Conservation (phyloP, 176 grass and related monocot genomes). For the Triticum timopheevii region DNA sequence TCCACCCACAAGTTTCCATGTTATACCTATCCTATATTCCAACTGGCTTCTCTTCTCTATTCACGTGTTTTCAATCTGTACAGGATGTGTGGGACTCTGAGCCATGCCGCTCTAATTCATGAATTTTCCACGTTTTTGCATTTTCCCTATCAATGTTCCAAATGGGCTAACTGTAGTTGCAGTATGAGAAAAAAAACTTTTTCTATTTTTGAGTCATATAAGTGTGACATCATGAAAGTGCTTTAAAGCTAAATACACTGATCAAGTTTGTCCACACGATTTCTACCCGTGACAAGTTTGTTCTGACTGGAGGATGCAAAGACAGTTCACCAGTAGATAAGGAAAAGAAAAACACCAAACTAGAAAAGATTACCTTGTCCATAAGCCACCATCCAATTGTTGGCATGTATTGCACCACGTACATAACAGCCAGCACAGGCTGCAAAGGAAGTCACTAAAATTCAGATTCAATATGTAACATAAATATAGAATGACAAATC, state of each 20-base stretch:
- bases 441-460: conserved; percentile 37
- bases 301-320: background rate
- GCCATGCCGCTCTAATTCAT: background rate
- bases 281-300: background rate
- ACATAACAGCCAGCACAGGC: conserved; percentile 93
- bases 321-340: background rate
- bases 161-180: background rate
- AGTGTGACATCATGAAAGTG: background rate
- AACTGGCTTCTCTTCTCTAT: background rate
- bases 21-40: background rate
- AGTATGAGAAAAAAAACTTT: background rate
- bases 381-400: conserved; percentile 83
- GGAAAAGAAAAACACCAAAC: background rate
- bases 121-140: background rate
- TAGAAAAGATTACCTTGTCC: conserved; percentile 73
- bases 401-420: conserved; percentile 89
- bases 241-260: background rate
- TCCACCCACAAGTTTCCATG: background rate
- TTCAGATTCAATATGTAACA: background rate
- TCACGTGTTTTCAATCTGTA: background rate
- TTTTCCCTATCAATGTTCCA: background rate
- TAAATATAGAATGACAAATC: background rate
- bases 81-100: background rate
- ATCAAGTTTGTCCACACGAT: background rate
- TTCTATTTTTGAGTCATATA: background rate